These are phyloP conservation scores for Heliosperma pusillum DNA, from an alignment of 148 eudicot genomes.

Conservation along the genomic window DNA sequence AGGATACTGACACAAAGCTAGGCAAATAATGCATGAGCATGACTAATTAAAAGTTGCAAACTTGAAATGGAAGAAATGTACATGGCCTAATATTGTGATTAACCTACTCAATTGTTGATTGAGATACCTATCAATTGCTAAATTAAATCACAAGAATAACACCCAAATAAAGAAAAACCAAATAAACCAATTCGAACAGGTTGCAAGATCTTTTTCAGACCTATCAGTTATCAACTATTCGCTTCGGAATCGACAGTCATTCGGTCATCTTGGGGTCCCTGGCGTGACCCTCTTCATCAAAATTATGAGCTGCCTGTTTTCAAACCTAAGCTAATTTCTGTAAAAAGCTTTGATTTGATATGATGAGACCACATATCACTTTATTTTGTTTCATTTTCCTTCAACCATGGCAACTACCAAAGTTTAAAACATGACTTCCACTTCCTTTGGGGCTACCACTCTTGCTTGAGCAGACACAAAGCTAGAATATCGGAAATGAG, in stretches of 20 bases:
- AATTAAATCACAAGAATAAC: slow-evolving; percentile 6
- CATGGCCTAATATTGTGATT: slow-evolving; percentile 21
- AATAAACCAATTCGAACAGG: slow-evolving; percentile 9
- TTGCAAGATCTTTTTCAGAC: slow-evolving; percentile 25
- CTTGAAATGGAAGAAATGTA: slow-evolving; percentile 30
- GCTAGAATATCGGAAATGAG: slow-evolving; percentile 18
- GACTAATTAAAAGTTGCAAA: slow-evolving; percentile 16
- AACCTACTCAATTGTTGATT: slow-evolving; percentile 27
- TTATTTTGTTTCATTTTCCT: slow-evolving; percentile 11
- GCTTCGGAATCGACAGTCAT: not conserved
- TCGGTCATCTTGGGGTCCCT: slow-evolving; percentile 16
- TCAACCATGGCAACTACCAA: slow-evolving; percentile 22
- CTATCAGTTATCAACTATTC: not conserved
- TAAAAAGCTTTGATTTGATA: slow-evolving; percentile 28
- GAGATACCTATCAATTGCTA: slow-evolving; percentile 15
- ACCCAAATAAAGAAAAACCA: slow-evolving; percentile 5
- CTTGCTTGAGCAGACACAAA: slow-evolving; percentile 13
- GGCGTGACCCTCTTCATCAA: slow-evolving; percentile 8
- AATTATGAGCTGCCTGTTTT: slow-evolving; percentile 21
- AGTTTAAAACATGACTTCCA: slow-evolving; percentile 28
- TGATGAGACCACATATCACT: slow-evolving; percentile 14
- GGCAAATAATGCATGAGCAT: slow-evolving; percentile 7
- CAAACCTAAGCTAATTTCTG: slow-evolving; percentile 21
- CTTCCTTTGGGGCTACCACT: slow-evolving; percentile 24
- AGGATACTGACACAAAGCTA: slow-evolving; percentile 16